Conservation (phyloP, 768 basidiomycete genomes). For the Pulveroboletus frians region DNA sequence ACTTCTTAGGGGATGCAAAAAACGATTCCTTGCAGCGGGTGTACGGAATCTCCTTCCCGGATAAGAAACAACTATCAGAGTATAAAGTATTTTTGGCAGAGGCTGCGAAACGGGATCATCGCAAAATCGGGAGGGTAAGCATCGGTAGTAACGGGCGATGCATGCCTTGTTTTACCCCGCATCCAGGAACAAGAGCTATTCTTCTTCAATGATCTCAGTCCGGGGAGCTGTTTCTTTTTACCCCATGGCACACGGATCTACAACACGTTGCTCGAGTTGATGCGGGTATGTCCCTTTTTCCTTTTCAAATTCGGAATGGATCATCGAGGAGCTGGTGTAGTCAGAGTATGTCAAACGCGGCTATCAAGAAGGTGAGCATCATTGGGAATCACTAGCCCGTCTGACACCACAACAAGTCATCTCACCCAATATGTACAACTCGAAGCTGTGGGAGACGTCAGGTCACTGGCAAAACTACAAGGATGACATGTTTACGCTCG, state of each 20-base stretch:
- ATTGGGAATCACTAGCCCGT: background rate
- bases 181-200: constrained; percentile 89
- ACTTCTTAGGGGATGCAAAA: constrained; percentile 90
- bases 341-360: constrained; percentile 92
- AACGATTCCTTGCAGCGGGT: constrained; percentile 95
- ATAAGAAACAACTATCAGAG: constrained; percentile 89
- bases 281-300: constrained; percentile 58
- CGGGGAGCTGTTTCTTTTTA: constrained; percentile 94
- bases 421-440: constrained; percentile 96
- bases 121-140: constrained; percentile 83
- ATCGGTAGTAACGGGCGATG: background rate
- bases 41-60: constrained; percentile 98
- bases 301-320: background rate
- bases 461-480: constrained; percentile 98
- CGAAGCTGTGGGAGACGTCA: constrained; percentile 95
- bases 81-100: constrained; percentile 96
- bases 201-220: constrained; percentile 97
- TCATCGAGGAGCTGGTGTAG: constrained; percentile 34
- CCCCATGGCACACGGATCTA: constrained; percentile 97
- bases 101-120: constrained; percentile 96
- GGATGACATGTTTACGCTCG: constrained; percentile 95
- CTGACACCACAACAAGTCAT: constrained; percentile 56
- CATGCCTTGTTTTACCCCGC: constrained; percentile 1
- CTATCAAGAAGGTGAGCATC: constrained; percentile 75
- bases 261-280: constrained; percentile 84